Evolutionary conservation across 1,284 basidiomycete species (phyloP), one percentile per base, ranked within the genome.

Genomic region (Trichosporon sp.): DNA sequence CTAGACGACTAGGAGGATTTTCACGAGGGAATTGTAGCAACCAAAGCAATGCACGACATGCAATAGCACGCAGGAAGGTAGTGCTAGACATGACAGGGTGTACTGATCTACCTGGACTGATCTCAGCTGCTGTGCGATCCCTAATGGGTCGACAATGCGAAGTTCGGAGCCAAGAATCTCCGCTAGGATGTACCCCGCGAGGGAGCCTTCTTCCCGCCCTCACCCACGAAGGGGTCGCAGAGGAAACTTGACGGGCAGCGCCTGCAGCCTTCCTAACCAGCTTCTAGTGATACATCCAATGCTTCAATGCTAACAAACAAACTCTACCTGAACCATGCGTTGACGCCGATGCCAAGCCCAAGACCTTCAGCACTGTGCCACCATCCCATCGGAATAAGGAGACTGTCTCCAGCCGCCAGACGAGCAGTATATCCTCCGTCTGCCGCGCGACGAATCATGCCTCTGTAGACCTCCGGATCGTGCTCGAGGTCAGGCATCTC

Each of bases 321-420:
- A 6, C 23, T 9, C 60, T 62, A 79, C 63, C 73, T 65, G 61
- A 79, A 79, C 78, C 78, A 79, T 23, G 73, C 75, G 34, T 73
- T 73, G 0, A 78, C 74, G 2, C 78, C 78, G 11, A 78, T 32
- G 68, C 71, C 36, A 46, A 61, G 61, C 4, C 67, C 65, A 1
- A 71, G 70, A 4, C 70, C 69, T 61, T 75, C 74, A 4, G 76
- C 76, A 11, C 68, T 65, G 68, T 79, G 76, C 74, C 74, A 78
- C 78, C 78, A 79, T 29, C 76, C 74, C 49, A 74, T 71, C 6
- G 78, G 78, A 21, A 79, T 70, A 34, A 79, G 65, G 19, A 79
- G 68, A n/a, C 67, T 69, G 31, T 78, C 74, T 21, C 78, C 78
- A 27, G 66, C 56, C 6, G 59, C 57, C 8, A 79, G 59, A 1